Conservation (phyloP, 371 early-diverging fungal genomes). For the Umbelopsis sp. region DNA sequence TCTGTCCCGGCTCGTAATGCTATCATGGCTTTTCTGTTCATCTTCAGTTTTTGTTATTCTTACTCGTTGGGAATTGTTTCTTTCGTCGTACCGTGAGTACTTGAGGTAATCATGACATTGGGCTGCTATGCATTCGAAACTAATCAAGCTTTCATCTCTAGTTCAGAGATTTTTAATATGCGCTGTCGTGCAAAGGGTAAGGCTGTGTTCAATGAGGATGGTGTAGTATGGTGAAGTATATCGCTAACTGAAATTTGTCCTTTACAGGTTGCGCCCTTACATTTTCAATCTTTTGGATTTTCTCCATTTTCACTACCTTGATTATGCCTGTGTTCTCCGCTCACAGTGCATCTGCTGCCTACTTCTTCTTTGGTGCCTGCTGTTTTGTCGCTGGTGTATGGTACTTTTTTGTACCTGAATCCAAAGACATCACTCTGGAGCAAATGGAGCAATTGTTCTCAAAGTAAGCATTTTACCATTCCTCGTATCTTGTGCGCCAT, state of each 20-base stretch:
- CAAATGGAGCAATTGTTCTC: conserved; percentile 60
- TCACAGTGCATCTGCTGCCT: conserved; percentile 62
- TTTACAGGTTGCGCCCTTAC: conserved; percentile 1
- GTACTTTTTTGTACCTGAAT: conserved; percentile 55
- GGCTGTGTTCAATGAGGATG: not conserved
- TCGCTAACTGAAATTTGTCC: not conserved
- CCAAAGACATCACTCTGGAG: conserved; percentile 59
- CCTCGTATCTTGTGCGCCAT: not conserved
- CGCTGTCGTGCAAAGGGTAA: conserved; percentile 3
- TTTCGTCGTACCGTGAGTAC: conserved; percentile 10
- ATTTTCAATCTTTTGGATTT: conserved; percentile 14
- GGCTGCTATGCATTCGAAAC: not conserved
- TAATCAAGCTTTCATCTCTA: not conserved
- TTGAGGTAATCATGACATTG: not conserved
- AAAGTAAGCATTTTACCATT: conserved; percentile 20
- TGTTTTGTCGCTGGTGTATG: conserved; percentile 40
- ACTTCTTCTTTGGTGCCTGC: conserved; percentile 59
- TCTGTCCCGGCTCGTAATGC: conserved; percentile 36
- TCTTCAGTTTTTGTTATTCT: conserved; percentile 56
- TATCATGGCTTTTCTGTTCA: conserved; percentile 47
- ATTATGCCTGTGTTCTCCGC: conserved; percentile 20
- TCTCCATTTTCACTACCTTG: conserved; percentile 13
- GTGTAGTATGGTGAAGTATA: too few species aligned
- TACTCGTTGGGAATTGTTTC: conserved; percentile 38
- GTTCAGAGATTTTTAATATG: conserved; percentile 15